These are phyloP conservation scores for Sporobolomyces phaffii DNA, from an alignment of 768 basidiomycete species.

Conservation along the genomic window DNA sequence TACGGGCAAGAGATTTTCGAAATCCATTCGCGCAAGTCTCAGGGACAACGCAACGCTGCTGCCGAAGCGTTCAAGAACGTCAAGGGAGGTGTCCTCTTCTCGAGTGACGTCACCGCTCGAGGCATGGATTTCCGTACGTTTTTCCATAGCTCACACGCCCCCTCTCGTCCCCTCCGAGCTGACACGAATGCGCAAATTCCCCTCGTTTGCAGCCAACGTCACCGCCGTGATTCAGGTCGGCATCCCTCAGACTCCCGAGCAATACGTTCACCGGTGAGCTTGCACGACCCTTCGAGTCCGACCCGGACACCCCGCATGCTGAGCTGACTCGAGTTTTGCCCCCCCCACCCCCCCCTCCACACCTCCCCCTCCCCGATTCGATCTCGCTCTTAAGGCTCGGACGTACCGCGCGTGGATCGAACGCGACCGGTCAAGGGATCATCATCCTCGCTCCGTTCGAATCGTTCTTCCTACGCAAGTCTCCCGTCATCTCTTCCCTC, in stretches of 20 bases:
- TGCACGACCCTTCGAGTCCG: too few relatives aligned
- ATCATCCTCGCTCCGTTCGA: conserved; percentile 57
- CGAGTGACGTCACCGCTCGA: conserved; percentile 54
- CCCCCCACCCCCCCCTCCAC: too few relatives aligned
- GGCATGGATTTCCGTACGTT: conserved; percentile 36
- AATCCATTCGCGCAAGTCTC: conserved; percentile 57
- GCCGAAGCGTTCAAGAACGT: conserved; percentile 53
- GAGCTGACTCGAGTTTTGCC: too few relatives aligned
- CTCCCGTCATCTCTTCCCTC: conserved; percentile 49
- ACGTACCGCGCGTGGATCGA: conserved; percentile 49
- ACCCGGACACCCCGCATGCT: too few relatives aligned
- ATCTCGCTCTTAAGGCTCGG: conserved; percentile 44
- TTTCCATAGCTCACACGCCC: not conserved
- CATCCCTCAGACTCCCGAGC: conserved; percentile 46
- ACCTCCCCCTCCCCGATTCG: too few relatives aligned
- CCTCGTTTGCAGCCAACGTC: conserved; percentile 58
- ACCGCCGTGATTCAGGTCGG: conserved; percentile 57
- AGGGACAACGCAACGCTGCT: conserved; percentile 52
- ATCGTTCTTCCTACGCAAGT: conserved; percentile 51
- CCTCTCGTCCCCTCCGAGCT: not conserved
- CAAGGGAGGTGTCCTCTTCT: conserved; percentile 52
- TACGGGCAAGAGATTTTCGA: conserved; percentile 31
- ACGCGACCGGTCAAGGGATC: conserved; percentile 50
- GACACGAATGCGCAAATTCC: too few relatives aligned
- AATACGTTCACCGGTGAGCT: conserved; percentile 43